These are phyloP conservation scores for Athelia sp. DNA, from an alignment of 1,284 basidiomycete species.

Conservation along the genomic window DNA sequence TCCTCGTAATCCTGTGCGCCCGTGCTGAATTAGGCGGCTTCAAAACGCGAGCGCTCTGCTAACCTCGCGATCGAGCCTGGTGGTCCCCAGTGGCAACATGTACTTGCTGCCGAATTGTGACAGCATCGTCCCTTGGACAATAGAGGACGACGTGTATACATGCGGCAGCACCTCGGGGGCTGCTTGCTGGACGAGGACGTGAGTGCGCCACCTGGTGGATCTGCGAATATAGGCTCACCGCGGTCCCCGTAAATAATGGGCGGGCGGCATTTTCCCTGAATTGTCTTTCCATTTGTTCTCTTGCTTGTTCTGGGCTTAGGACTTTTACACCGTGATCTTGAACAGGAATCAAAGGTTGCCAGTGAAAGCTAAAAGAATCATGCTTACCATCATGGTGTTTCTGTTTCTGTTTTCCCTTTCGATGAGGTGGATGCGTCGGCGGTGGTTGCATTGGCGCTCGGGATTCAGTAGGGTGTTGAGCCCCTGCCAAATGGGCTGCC, in stretches of 20 bases:
- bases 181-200: constrained; percentile 38
- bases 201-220: constrained; percentile 6
- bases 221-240: constrained; percentile 40
- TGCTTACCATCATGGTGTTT: neutral
- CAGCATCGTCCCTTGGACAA: constrained; percentile 62
- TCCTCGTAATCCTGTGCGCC: constrained; percentile 65
- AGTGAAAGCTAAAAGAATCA: constrained; percentile 1
- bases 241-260: constrained; percentile 58
- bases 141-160: constrained; percentile 76
- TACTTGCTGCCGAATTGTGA: constrained; percentile 77
- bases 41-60: constrained; percentile 7
- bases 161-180: constrained; percentile 76
- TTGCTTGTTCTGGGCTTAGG: constrained; percentile 53
- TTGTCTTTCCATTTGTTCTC: constrained; percentile 60
- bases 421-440: no score
- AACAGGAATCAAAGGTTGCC: constrained; percentile 6
- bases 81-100: constrained; percentile 82
- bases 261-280: constrained; percentile 63
- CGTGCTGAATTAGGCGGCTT: neutral
- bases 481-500: neutral
- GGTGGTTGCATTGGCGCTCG: neutral
- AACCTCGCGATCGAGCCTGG: constrained; percentile 64
- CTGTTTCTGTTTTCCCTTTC: neutral
- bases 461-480: no score
- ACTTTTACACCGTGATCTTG: constrained; percentile 14